These are phyloP conservation scores for Papilionanthe hybrid DNA, from an alignment of 116 monocot genomes.

Conservation along the genomic window DNA sequence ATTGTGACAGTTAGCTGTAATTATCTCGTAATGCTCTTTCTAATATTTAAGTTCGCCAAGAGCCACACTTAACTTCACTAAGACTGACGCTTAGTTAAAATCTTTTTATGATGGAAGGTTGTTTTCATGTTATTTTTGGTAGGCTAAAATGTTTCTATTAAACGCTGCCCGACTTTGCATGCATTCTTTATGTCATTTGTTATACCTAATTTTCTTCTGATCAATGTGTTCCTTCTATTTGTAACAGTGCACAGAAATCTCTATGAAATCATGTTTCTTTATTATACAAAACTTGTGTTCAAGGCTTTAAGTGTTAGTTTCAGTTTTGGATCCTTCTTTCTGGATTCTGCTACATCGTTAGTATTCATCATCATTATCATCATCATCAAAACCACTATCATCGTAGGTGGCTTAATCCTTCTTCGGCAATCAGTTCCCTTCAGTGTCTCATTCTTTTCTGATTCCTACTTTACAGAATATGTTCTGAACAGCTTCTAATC, in stretches of 20 bases:
- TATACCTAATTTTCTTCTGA: background rate
- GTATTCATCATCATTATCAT: background rate
- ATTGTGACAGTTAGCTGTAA: background rate
- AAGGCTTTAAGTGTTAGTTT: background rate
- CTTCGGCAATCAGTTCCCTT: background rate
- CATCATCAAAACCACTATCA: too few relatives aligned
- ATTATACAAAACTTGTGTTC: background rate
- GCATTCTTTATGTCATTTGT: background rate
- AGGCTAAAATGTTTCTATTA: background rate
- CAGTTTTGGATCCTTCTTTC: background rate
- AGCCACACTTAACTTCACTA: background rate
- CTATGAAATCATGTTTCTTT: background rate
- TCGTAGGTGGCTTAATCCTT: background rate
- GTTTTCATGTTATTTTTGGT: background rate
- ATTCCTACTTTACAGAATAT: background rate
- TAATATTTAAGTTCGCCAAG: background rate
- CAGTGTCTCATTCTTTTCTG: background rate
- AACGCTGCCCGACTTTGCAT: background rate
- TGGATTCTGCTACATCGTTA: background rate
- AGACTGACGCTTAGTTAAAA: background rate
- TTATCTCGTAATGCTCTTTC: background rate
- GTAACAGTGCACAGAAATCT: background rate
- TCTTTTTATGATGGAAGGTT: background rate
- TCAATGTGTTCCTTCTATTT: background rate
- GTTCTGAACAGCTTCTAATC: background rate